Conservation (phyloP, 2,329 filamentous ascomycete genomes). For the Ascocoryne sarcoides region DNA sequence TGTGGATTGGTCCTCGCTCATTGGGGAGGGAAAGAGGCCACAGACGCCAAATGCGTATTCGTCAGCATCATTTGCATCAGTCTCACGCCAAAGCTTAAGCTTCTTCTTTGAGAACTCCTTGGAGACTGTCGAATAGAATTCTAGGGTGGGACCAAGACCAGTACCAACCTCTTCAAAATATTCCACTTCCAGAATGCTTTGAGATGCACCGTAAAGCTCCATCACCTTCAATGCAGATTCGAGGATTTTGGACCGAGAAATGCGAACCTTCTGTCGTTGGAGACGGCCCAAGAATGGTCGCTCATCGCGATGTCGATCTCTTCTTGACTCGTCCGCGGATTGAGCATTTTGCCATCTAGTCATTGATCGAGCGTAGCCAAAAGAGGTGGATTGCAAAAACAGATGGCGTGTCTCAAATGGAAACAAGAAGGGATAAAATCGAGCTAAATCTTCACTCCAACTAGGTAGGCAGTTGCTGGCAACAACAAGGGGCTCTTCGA, state of each 20-base stretch:
- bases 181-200: constrained; percentile 92
- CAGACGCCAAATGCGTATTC: constrained; percentile 80
- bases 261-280: constrained; percentile 95
- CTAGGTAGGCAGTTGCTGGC: constrained; percentile 91
- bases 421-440: constrained; percentile 92
- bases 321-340: constrained; percentile 67
- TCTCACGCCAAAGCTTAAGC: constrained; percentile 91
- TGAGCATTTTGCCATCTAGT: constrained; percentile 93
- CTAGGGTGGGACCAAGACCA: constrained; percentile 85
- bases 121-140: constrained; percentile 96
- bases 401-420: constrained; percentile 95
- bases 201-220: constrained; percentile 95
- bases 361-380: constrained; percentile 97
- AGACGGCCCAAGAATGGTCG: constrained; percentile 83
- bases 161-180: constrained; percentile 99
- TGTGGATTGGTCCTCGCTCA: constrained; percentile 67
- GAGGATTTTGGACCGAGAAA: constrained; percentile 86
- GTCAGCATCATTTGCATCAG: constrained; percentile 60
- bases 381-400: constrained; percentile 95
- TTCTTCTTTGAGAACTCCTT: constrained; percentile 97
- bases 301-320: constrained; percentile 77
- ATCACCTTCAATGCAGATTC: constrained; percentile 98
- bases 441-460: constrained; percentile 92
- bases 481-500: constrained; percentile 94
- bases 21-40: constrained; percentile 85